Base-by-base conservation (phyloP, 768 basidiomycete genomes). In the Phylloporus sp. region DNA sequence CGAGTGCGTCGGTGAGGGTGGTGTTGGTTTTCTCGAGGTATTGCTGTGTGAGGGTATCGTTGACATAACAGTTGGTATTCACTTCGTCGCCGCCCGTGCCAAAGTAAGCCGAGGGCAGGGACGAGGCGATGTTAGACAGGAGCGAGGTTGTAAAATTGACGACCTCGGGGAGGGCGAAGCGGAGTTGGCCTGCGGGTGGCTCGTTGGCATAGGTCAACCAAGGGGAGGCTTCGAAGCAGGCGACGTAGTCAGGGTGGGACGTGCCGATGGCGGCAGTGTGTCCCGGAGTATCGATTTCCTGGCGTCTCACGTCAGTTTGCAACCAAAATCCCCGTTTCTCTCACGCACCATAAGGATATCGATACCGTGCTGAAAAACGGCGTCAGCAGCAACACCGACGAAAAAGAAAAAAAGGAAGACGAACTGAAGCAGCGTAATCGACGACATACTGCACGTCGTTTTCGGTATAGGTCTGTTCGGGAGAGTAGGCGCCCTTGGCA, bases 251-350 rank as follows among this genome's bases (percentile, higher is more conserved):
- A 0, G 90, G 90, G 58, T 87, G 77, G 0, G 84, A 73, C 8
- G 68, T 54, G 3, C 73, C 74, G 31, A 93, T 83, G 24, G 73
- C 66, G 1, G 83, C 72, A 3, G 88, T 88, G 63, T 92, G 91
- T 0, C 90, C 90, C 1, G 90, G 90, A 3, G 78, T 86, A 60
- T 91, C 91, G 42, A 92, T 77, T 70, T 91, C 90, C 79, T 82
- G 44, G n/a, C 13, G 22, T 24, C 6, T n/a, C 10, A 27, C 4
- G 29, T 49, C 27, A 53, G 18, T 11, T n/a, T 8, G 3, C 5
- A 7, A 26, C 13, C 3, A 0, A 10, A 3, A 22, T 20, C 3
- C 0, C 10, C 4, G 17, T 32, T 3, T 13, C 5, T 17, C 9
- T n/a, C 28, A 50, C 63, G 10, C 28, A 77, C 76, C 54, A 81